A percentile compares a stretch with the other conserved stretches of the same genome.
Conservation (phyloP, 768 basidiomycete species). For the Leccinellum albellum region DNA sequence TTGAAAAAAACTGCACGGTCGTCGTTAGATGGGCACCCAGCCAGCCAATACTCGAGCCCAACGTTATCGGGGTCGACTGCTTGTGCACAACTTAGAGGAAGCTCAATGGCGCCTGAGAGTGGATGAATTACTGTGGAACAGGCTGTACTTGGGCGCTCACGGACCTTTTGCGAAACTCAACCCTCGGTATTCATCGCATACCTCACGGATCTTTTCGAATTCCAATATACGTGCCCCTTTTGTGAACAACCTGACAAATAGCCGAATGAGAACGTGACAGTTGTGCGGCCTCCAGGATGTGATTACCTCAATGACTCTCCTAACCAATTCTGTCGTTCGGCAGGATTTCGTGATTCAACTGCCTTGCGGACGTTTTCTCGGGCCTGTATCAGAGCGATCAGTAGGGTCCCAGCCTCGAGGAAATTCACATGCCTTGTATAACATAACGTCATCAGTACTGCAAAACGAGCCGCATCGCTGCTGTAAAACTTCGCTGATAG, state of each 20-base stretch:
- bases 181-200: conserved; percentile 86
- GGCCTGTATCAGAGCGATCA: conserved; percentile 48
- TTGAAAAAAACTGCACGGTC: conserved; percentile 55
- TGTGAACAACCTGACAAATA: conserved; percentile 64
- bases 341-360: conserved; percentile 68
- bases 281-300: neutral
- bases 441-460: conserved; percentile 95
- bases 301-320: conserved; percentile 81
- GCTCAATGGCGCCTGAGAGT: conserved; percentile 68
- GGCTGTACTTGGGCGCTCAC: conserved; percentile 10
- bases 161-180: conserved; percentile 79
- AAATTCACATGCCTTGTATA: conserved; percentile 73
- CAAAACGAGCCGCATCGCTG: conserved; percentile 96
- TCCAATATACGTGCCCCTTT: conserved; percentile 85
- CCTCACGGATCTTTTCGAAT: conserved; percentile 78
- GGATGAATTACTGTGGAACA: neutral
- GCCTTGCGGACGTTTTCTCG: conserved; percentile 92
- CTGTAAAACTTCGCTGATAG: conserved; percentile 92
- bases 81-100: conserved; percentile 81
- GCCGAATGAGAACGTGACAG: conserved; percentile 2
- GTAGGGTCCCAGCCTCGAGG: neutral
- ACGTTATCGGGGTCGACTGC: conserved; percentile 72
- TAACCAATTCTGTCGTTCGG: conserved; percentile 75
- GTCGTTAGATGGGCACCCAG: conserved; percentile 57
- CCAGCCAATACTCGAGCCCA: conserved; percentile 74